A percentile compares a stretch with the other conserved stretches of the same genome.
These are phyloP conservation scores for Neonectria hederae DNA, from an alignment of 2,329 filamentous ascomycete species.

Conservation along the genomic window DNA sequence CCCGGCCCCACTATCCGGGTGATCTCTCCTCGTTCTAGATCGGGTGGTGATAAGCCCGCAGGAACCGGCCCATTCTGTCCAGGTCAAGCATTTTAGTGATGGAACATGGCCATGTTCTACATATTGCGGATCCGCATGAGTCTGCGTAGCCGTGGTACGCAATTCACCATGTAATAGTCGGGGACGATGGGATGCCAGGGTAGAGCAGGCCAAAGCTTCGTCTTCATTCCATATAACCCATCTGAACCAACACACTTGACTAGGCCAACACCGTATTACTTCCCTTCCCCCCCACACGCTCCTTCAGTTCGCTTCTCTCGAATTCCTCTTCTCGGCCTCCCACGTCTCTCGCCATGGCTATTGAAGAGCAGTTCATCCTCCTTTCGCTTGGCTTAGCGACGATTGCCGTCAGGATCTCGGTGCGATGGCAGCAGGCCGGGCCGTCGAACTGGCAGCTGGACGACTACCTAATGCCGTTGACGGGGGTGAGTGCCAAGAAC, in stretches of 20 bases:
- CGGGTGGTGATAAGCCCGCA: not conserved
- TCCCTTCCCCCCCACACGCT: not conserved
- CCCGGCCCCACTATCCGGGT: not conserved
- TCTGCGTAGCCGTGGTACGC: not conserved
- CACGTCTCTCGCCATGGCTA: constrained; percentile 27
- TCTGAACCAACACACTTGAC: not conserved
- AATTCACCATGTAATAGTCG: not conserved
- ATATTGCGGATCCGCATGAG: not conserved
- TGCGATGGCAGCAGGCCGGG: constrained; percentile 31
- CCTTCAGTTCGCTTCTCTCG: not conserved
- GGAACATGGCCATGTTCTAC: not conserved
- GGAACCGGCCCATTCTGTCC: not conserved
- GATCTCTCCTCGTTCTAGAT: not conserved
- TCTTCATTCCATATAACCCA: not conserved
- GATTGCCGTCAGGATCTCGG: constrained; percentile 27
- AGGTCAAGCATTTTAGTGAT: not conserved
- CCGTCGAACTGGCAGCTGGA: constrained; percentile 30
- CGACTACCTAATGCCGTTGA: constrained; percentile 37
- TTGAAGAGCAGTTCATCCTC: constrained; percentile 35
- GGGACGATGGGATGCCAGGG: not conserved
- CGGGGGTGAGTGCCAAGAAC: constrained; percentile 28
- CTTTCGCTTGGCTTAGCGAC: constrained; percentile 33
- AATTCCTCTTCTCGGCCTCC: not conserved
- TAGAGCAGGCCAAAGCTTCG: not conserved
- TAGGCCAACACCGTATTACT: not conserved